Evolutionary conservation across 176 grass and related monocot genomes (phyloP).

Genomic region (Oryza rufipogon): DNA sequence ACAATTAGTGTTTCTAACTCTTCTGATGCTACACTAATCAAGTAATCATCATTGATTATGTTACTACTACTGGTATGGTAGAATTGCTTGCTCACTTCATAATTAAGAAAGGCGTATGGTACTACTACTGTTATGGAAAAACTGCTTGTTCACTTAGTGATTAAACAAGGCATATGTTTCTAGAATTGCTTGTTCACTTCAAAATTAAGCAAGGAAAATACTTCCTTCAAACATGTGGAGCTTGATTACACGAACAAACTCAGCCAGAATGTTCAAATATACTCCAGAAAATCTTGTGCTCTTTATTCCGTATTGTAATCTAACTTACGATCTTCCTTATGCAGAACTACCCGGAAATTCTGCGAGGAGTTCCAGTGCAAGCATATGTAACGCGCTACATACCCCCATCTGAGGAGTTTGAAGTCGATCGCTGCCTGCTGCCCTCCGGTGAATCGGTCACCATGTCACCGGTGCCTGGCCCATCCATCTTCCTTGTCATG

Average conservation of each 20-base stretch:
- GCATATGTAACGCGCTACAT: slow-evolving; percentile 69
- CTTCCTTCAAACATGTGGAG: neutral
- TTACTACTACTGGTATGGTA: neutral
- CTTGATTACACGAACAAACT: neutral
- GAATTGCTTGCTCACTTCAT: neutral
- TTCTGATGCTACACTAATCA: neutral
- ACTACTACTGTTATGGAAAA: neutral
- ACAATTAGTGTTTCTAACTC: neutral
- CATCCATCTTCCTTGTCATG: slow-evolving; percentile 83
- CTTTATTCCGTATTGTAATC: neutral
- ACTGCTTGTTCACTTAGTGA: neutral
- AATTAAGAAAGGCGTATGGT: neutral
- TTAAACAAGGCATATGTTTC: neutral
- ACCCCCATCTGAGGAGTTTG: slow-evolving; percentile 83
- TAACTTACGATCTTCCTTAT: neutral
- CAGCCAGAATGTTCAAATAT: neutral
- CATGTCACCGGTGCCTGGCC: slow-evolving; percentile 62
- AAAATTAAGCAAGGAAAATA: neutral
- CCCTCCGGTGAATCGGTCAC: slow-evolving; percentile 48
- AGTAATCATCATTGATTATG: neutral
- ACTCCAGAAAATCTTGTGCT: neutral
- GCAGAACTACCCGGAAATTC: slow-evolving; percentile 80
- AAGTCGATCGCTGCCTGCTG: slow-evolving; percentile 69
- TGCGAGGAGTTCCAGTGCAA: slow-evolving; percentile 59
- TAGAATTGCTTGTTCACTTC: neutral